Evolutionary conservation across 257 asterid species (phyloP), one percentile per base, ranked within the genome.

Genomic region (Ajuga chamaepitys): DNA sequence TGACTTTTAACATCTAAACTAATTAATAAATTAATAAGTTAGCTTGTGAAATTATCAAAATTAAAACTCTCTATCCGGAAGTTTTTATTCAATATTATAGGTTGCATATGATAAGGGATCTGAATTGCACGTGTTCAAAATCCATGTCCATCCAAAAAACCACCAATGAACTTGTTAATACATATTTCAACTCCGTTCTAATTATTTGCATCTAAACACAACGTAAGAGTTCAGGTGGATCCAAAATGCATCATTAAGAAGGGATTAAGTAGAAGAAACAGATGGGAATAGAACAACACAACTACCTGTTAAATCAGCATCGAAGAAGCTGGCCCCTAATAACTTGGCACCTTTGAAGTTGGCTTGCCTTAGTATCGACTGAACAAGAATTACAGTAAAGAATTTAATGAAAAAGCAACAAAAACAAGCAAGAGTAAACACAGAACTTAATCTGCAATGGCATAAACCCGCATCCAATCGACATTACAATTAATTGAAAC

Each of bases 281-380:
- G 11, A 34, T 26, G 6, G n/a, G 61, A 72, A 37, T 9, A 16
- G 10, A 18, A 45, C 24, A 41, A 44, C 0, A 5, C 25, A 34
- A 61, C 10, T 57, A 88, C 98, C 98, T 71, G 99, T 93, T 72
- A 93, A 79, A 87, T 93, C 99, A 44, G 99, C 96, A 81, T 89
- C 99, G 67, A 93, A 93, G 86, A 89, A 93, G 86, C 99, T 93
- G 71, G 97, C 96, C 56, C 97, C 99, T 21, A 89, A 28, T 66
- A 93, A 79, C 59, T 84, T 86, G n/a, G 97, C 96, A 34, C 97
- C 97, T 81, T 87, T 87, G 75, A 89, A 89, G 68, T 93, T 89
- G 48, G 95, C 87, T 83, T 89, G 99, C 81, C 99, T 84, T 51
- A 93, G 86, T 75, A 89, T 84, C 11, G 97, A 93, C 98, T 91